Evolutionary conservation across 495 filamentous ascomycete genomes (phyloP), one percentile per base, ranked within the genome.

Genomic region (Neurospora pannonica): DNA sequence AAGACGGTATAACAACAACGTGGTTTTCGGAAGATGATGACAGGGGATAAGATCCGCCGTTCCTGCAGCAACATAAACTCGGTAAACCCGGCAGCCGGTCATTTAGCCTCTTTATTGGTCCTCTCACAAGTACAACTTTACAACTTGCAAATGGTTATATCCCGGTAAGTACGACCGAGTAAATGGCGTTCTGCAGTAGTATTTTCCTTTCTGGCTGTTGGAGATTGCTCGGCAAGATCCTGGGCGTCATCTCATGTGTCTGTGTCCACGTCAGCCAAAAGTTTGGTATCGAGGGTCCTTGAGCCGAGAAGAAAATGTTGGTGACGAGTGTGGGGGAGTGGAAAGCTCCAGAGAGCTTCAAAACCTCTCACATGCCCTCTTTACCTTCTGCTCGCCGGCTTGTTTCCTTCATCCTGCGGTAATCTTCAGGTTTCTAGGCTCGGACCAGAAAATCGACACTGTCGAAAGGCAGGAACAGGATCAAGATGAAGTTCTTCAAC

Each of bases 21-120:
- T 62, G 54, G 79, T 72, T 75, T 72, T 71, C 42, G 17, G 24
- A 62, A 62, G 54, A 17, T 19, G 48, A 19, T 38, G 62, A 73
- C 70, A 76, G 74, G 74, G 77, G 38, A 76, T 31, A 71, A 74
- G 38, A 72, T 70, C 70, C 46, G 71, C 76, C 76, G 77, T 77
- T 76, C 77, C 75, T 81, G 74, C 75, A 77, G 71, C 76, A 71
- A 46, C 38, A 43, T 70, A 54, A 34, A 70, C 37, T 80, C 78
- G 79, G 79, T 75, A 81, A 79, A 81, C 76, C 74, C 78, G 77
- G 78, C 77, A 79, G 70, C 75, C 78, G 72, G 73, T 40, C 69
- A 81, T 81, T 81, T 81, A 81, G 79, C 77, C 79, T 81, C 78
- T 60, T 76, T 76, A 24, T 70, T 42, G 54, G 5, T 31, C 54